Evolutionary conservation across 768 basidiomycete species (phyloP), one percentile per base, ranked within the genome.

Genomic region (Trametes cubensis): DNA sequence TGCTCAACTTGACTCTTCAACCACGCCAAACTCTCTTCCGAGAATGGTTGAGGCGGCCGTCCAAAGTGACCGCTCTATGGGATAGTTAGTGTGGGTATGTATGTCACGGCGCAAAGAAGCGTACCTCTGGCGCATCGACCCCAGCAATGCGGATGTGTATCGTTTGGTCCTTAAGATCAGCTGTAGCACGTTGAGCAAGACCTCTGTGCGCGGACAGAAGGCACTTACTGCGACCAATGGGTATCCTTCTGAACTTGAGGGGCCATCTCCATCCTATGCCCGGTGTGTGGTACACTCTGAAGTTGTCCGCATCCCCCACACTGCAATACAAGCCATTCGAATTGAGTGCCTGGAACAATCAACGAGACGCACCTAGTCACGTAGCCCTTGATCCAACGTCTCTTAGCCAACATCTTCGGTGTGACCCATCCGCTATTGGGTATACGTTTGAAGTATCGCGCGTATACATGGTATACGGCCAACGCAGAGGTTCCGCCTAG

Each of bases 71-170:
- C 79, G n/a, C 79, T 83, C 92, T 93, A 18, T 18, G 30, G 14
- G n/a, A 41, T 26, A 8, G 42, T 53, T 23, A 47, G 46, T 28
- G 23, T 6, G 2, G 26, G 28, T 20, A 21, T 49, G 3, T 15
- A 14, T 28, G n/a, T 38, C 39, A 30, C 52, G n/a, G 52, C 28
- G 40, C 20, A 50, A 17, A 54, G n/a, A 40, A 49, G 55, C 71
- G 30, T 66, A 90, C 93, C 80, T 98, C 95, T 0, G 95, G 95
- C 0, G 95, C 95, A 71, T 98, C 95, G 5, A 94, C 86, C 0
- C 93, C 95, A 15, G 92, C 92, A 28, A 98, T 84, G 15, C 95
- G 86, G 28, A 98, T 85, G 69, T 92, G 89, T 18, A 98, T 79
- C 2, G 95, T 97, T 67, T 93, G 77, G 63, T 88, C 84, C 70